These are phyloP conservation scores for Exidia glandulosa DNA, from an alignment of 768 basidiomycete genomes.

Conservation along the genomic window DNA sequence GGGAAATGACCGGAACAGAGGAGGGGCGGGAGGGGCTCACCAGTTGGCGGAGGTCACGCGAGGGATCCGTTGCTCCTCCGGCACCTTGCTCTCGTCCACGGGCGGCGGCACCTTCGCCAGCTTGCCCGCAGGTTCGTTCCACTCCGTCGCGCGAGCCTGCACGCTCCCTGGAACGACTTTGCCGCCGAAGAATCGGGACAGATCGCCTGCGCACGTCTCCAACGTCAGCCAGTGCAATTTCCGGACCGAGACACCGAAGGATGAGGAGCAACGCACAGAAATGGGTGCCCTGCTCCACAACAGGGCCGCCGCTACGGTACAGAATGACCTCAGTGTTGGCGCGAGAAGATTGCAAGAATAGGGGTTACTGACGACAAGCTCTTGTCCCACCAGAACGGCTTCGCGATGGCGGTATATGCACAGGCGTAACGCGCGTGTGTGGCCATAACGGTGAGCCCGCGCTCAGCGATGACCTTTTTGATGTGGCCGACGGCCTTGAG, in stretches of 20 bases:
- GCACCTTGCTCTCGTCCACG: slow-evolving; percentile 76
- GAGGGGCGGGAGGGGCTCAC: too few species aligned
- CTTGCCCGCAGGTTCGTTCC: slow-evolving; percentile 79
- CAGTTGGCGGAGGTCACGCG: slow-evolving; percentile 88
- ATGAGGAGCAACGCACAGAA: slow-evolving; percentile 53
- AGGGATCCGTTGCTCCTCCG: slow-evolving; percentile 83
- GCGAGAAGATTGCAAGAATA: background rate
- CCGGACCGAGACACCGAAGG: background rate
- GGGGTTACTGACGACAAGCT: slow-evolving; percentile 47
- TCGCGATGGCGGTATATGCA: slow-evolving; percentile 69
- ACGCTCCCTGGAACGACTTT: slow-evolving; percentile 81
- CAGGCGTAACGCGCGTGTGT: slow-evolving; percentile 92
- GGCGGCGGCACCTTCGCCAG: slow-evolving; percentile 56
- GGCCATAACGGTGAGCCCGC: slow-evolving; percentile 88
- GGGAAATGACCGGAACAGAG: too few species aligned
- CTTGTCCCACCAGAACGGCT: slow-evolving; percentile 92
- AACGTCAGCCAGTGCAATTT: background rate
- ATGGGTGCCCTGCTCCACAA: slow-evolving; percentile 90
- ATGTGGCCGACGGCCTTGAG: slow-evolving; percentile 91
- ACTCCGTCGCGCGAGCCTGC: slow-evolving; percentile 80
- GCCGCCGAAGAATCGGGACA: slow-evolving; percentile 95
- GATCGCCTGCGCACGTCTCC: slow-evolving; percentile 33
- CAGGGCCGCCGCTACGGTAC: slow-evolving; percentile 55
- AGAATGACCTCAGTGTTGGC: background rate
- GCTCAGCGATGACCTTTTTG: slow-evolving; percentile 92